Base-by-base conservation (phyloP, 768 basidiomycete genomes). In the Brasilioporus rufonigricans region DNA sequence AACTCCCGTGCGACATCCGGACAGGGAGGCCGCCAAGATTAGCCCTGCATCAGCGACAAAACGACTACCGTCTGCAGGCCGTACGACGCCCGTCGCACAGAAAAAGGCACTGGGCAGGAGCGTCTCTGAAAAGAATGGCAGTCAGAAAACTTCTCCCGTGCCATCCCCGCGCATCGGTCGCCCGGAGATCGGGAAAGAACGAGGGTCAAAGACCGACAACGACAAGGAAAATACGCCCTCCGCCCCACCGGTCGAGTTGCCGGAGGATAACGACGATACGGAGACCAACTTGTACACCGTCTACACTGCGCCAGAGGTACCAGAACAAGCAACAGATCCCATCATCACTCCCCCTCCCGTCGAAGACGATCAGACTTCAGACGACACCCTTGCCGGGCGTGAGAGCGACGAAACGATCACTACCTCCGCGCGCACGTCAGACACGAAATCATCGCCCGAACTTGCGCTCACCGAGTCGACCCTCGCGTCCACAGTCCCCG, bases 401-500 rank as follows among this genome's bases (percentile, higher is more conserved):
- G 61, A 59, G 12, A 69, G 67, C 47, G 52, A 53, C 21, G 69
- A 72, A 21, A 71, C 70, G 27, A 52, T 67, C 36, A 65, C 70
- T 48, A 59, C 63, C 32, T 27, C 58, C 40, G 29, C 66, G 40
- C 61, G 38, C 35, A 66, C 48, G 33, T 58, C 57, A 5, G 65
- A 53, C 35, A n/a, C n/a, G n/a, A 68, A 63, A 41, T 57, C 55
- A 0, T 62, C 63, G 2, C 57, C 60, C 4, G 54, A 57, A 8
- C 57, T 43, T 0, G 14, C 67, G 3, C 63, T 67, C 21, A 65
- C 61, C 1, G 64, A 69, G 38, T 65, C 61, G 3, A 61, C 71
- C 19, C 59, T 71, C 39, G 59, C 59, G 8, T 62, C 60, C 5
- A 35, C 59, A 18, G 57, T 57, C 5, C 72, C 61, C 4, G 57